phyloP scores from a whole-genome alignment of 495 filamentous ascomycete genomes.

The Evansstolkia leycettana region DNA sequence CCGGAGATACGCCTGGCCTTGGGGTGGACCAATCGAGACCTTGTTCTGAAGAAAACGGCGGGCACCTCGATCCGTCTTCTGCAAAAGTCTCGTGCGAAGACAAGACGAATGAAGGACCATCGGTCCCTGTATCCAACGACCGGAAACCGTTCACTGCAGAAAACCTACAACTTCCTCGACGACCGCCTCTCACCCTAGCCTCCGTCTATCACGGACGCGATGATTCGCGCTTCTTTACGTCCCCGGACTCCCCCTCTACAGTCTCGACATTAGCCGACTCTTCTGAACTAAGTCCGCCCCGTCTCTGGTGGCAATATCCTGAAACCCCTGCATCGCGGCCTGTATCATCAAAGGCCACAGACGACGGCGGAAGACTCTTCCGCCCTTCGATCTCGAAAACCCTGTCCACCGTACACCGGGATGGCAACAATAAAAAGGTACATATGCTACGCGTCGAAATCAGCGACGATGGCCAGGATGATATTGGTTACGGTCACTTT shows the following conservation, averaged over 20 bases:
- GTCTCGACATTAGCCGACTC: conserved; percentile 21
- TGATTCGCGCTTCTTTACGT: conserved; percentile 17
- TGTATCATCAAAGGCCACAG: conserved; percentile 27
- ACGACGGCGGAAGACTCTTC: conserved; percentile 15
- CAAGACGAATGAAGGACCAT: conserved; percentile 1
- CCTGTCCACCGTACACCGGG: conserved; percentile 19
- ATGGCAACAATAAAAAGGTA: conserved; percentile 24
- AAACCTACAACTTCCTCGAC: conserved; percentile 6
- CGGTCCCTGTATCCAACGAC: conserved; percentile 1
- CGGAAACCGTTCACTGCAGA: conserved; percentile 5
- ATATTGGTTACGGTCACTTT: conserved; percentile 24
- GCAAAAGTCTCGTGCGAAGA: background rate
- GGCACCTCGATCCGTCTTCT: conserved; percentile 8
- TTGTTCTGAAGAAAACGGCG: too few relatives aligned
- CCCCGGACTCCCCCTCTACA: conserved; percentile 19
- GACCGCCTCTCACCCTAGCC: conserved; percentile 3
- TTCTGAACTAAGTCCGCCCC: conserved; percentile 15
- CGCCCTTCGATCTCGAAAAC: conserved; percentile 25
- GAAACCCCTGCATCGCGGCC: conserved; percentile 30
- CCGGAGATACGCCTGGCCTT: too few relatives aligned
- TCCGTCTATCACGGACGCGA: conserved; percentile 7
- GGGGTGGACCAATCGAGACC: too few relatives aligned
- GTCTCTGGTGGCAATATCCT: conserved; percentile 23
- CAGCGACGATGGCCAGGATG: conserved; percentile 21
- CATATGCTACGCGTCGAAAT: conserved; percentile 32